Evolutionary conservation across 805 yeast species (phyloP), one percentile per base, ranked within the genome.

Genomic region (Blastobotrys terrestris): DNA sequence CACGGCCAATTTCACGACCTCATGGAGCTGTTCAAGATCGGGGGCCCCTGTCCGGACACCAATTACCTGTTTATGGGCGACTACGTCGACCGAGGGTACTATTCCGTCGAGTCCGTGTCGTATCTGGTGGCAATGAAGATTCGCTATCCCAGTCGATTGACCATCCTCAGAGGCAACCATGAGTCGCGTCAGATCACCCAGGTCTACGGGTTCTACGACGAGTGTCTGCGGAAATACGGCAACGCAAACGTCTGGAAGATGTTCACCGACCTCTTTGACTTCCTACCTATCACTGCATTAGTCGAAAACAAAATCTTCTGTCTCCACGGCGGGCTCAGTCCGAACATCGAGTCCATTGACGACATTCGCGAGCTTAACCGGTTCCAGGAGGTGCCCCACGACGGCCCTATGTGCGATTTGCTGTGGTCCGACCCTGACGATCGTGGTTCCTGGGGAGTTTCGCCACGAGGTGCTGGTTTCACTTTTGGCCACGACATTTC

Each of bases 401-500:
- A 91, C 71, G 97, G 97, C 45, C 96, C 97, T 62, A 90, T 91
- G 97, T 89, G 97, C 73, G 97, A 91, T 68, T 77, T 91, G 65
- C 77, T 91, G 61, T 91, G 97, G 97, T 85, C 95, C 3, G 97
- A 91, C 69, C 97, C 97, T 16, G 98, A 91, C 69, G 97, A 91
- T 70, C 78, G 97, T 67, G 96, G 96, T 62, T 96, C 96, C 64
- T 91, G 98, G 98, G 97, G 97, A 58, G 90, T 91, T 62, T 84
- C 92, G 67, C 97, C 97, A 71, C 84, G 98, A 79, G 97, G 97
- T 76, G 98, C 98, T 58, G 98, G 98, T 71, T 91, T 87, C 85
- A 90, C 97, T 65, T 91, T 91, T 79, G 98, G 98, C 64, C 96
- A 87, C 76, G 97, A 91, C 77, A 89, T 91, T 66, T 80, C 88